phyloP scores from a whole-genome alignment of 805 yeast species.

The Candida krabiensis region DNA sequence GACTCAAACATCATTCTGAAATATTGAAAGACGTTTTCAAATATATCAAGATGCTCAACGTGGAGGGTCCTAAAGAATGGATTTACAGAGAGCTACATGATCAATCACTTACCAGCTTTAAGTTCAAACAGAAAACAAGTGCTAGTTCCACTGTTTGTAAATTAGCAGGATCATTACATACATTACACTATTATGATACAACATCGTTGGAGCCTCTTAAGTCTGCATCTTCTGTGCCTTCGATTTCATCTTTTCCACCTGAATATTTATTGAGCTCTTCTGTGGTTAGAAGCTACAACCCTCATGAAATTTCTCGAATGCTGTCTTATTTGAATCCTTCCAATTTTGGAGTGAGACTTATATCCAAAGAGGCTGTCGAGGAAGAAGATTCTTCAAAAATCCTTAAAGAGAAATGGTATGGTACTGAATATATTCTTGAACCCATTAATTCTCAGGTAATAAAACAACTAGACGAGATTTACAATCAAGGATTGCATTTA shows the following conservation, averaged over 20 bases:
- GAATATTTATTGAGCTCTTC: slow-evolving; percentile 60
- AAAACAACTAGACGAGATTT: slow-evolving; percentile 33
- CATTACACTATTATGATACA: slow-evolving; percentile 23
- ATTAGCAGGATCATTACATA: slow-evolving; percentile 30
- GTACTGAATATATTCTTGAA: slow-evolving; percentile 67
- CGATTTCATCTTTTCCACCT: slow-evolving; percentile 52
- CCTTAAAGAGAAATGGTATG: slow-evolving; percentile 80
- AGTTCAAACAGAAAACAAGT: slow-evolving; percentile 74
- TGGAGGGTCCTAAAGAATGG: slow-evolving; percentile 71
- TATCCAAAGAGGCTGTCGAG: slow-evolving; percentile 47
- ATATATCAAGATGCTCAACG: slow-evolving; percentile 62
- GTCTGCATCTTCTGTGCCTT: slow-evolving; percentile 5
- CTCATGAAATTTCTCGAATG: slow-evolving; percentile 50
- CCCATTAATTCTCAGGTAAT: slow-evolving; percentile 43
- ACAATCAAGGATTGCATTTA: slow-evolving; percentile 34
- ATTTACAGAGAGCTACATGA: slow-evolving; percentile 73
- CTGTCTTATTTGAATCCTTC: slow-evolving; percentile 50
- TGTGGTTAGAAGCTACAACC: slow-evolving; percentile 54
- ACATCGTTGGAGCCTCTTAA: slow-evolving; percentile 16
- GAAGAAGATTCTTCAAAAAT: slow-evolving; percentile 41
- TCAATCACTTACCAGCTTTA: slow-evolving; percentile 68
- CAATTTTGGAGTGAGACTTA: slow-evolving; percentile 60
- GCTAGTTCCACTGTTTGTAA: slow-evolving; percentile 72
- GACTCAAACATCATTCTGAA: slow-evolving; percentile 61
- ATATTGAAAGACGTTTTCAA: slow-evolving; percentile 65